A percentile compares a stretch with the other conserved stretches of the same genome.
These are phyloP conservation scores for Microthlaspi erraticum DNA, from an alignment of 345 rosid genomes.

Conservation along the genomic window DNA sequence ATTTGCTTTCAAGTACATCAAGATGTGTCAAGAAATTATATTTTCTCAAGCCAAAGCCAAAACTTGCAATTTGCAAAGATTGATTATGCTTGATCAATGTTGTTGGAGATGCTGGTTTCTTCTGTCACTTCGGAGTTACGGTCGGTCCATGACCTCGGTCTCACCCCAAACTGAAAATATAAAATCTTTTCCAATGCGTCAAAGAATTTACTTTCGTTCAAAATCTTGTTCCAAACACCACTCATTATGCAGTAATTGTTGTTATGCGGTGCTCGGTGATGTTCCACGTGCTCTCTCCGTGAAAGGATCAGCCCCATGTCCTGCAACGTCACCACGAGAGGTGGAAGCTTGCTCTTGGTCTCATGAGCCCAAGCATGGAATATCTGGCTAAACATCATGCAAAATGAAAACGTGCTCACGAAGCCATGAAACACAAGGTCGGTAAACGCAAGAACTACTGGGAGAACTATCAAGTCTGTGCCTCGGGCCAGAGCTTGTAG, in stretches of 20 bases:
- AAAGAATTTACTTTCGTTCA: slow-evolving; percentile 67
- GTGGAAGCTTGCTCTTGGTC: slow-evolving; percentile 83
- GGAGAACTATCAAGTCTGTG: slow-evolving; percentile 60
- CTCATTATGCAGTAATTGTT: slow-evolving; percentile 90
- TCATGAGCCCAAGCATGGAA: slow-evolving; percentile 95
- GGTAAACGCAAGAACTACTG: slow-evolving; percentile 54
- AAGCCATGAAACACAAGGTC: slow-evolving; percentile 63
- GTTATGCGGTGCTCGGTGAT: slow-evolving; percentile 82
- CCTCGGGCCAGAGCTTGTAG: slow-evolving; percentile 70
- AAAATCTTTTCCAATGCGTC: slow-evolving; percentile 78
- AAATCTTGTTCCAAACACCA: slow-evolving; percentile 73
- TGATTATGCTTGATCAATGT: slow-evolving; percentile 45
- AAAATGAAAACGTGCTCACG: slow-evolving; percentile 59
- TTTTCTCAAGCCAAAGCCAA: neutral
- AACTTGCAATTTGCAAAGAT: slow-evolving; percentile 6
- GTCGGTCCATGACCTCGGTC: slow-evolving; percentile 87
- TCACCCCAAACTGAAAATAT: slow-evolving; percentile 59
- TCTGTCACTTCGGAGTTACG: slow-evolving; percentile 69
- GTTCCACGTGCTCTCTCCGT: slow-evolving; percentile 64
- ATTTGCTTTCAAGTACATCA: neutral
- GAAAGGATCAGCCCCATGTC: slow-evolving; percentile 76
- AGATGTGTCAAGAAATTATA: slow-evolving; percentile 14
- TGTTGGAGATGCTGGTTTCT: slow-evolving; percentile 45
- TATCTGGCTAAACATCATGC: slow-evolving; percentile 90
- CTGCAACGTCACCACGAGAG: slow-evolving; percentile 66